Evolutionary conservation across 805 yeast genomes (phyloP).

Genomic region (Isabelozyma gotoi): DNA sequence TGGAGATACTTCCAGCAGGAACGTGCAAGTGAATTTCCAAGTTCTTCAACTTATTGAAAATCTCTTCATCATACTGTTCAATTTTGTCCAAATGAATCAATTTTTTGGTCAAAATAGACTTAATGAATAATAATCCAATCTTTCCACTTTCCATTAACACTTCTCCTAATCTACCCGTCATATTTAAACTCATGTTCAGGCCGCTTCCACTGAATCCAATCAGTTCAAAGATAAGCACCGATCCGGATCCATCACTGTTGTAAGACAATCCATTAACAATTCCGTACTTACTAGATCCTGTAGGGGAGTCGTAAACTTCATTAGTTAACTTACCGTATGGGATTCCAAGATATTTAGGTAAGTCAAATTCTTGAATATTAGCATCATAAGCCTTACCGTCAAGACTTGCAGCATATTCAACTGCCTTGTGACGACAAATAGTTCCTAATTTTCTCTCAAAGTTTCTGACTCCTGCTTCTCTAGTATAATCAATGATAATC

Average conservation of each 20-base stretch:
- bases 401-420: conserved; percentile 50
- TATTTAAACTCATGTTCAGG: conserved; percentile 37
- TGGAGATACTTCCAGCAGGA: conserved; percentile 47
- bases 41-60: conserved; percentile 47
- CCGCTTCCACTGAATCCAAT: conserved; percentile 48
- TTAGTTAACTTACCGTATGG: conserved; percentile 44
- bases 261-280: conserved; percentile 87
- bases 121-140: conserved; percentile 73
- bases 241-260: conserved; percentile 84
- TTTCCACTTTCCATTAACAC: conserved; percentile 80
- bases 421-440: conserved; percentile 80
- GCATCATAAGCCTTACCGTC: conserved; percentile 31
- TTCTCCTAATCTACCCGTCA: conserved; percentile 83
- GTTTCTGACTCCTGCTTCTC: conserved; percentile 85
- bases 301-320: conserved; percentile 36
- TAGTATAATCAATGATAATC: conserved; percentile 67
- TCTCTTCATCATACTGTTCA: conserved; percentile 23
- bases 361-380: conserved; percentile 49
- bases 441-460: conserved; percentile 75
- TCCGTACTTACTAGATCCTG: conserved; percentile 57
- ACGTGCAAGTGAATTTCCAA: conserved; percentile 57
- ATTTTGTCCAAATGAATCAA: conserved; percentile 28
- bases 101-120: conserved; percentile 46
- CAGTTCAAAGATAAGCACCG: conserved; percentile 76
- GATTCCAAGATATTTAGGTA: conserved; percentile 69